Percentiles rank a stretch among this genome's conserved stretches.
phyloP scores from a whole-genome alignment of 352 stramenopile genomes.

The Globisporangium abappressorium region DNA sequence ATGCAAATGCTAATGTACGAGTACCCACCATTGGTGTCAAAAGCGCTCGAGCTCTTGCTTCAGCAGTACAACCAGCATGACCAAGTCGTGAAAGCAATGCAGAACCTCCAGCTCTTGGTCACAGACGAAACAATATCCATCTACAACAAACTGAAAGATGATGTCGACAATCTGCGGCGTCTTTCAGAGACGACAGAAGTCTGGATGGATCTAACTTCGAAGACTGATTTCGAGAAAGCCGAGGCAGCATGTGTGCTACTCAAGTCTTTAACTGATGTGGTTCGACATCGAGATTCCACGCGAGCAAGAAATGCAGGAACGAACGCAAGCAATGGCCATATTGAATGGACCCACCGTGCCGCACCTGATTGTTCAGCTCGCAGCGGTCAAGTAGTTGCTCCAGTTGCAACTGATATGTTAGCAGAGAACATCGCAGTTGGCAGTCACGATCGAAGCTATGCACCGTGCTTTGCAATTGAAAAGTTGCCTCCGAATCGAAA shows the following conservation, averaged over 20 bases:
- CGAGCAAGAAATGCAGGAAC: neutral
- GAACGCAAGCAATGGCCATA: neutral
- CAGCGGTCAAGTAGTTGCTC: neutral
- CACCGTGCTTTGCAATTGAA: slow-evolving; percentile 28
- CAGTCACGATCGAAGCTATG: slow-evolving; percentile 14
- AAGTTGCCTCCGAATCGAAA: slow-evolving; percentile 57
- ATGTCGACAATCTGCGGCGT: slow-evolving; percentile 57
- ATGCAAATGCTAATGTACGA: slow-evolving; percentile 84
- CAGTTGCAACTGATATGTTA: neutral
- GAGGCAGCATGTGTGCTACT: slow-evolving; percentile 43
- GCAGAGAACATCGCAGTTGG: neutral
- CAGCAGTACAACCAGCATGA: slow-evolving; percentile 77
- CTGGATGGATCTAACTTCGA: slow-evolving; percentile 79
- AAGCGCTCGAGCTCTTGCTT: slow-evolving; percentile 66
- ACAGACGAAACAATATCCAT: slow-evolving; percentile 60
- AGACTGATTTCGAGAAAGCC: slow-evolving; percentile 66
- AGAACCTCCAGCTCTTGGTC: slow-evolving; percentile 59
- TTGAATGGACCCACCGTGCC: neutral
- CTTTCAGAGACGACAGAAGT: slow-evolving; percentile 76
- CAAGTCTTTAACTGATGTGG: slow-evolving; percentile 35
- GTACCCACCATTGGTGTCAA: slow-evolving; percentile 66
- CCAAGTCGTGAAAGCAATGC: slow-evolving; percentile 58
- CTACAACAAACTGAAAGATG: slow-evolving; percentile 65
- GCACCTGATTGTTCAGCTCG: neutral
- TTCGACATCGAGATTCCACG: slow-evolving; percentile 17